Base-by-base conservation (phyloP, 257 asterid genomes). In the Lycium barbarum region DNA sequence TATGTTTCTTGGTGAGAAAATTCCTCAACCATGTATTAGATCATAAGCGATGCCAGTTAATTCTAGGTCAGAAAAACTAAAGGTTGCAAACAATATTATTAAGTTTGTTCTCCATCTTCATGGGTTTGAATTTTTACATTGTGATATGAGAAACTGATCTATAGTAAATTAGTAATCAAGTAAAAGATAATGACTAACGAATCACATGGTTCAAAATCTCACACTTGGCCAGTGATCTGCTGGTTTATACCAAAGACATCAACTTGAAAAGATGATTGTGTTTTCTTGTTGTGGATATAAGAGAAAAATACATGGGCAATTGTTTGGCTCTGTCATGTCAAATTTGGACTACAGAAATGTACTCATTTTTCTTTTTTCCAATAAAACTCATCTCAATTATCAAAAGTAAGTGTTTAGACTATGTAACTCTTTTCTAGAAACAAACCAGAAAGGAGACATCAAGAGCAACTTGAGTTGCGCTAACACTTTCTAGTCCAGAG, bases 131-230 rank as follows among this genome's bases (percentile, higher is more conserved):
- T 35, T 35, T 1, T 35, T 67, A 13, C 2, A 14, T 35, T 26
- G 73, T 26, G 73, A 13, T 66, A 66, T 65, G 6, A 3, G 73
- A 33, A 10, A 66, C n/a, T 4, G 4, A 66, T 66, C 9, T 1
- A 13, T 63, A 63, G 71, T n/a, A n/a, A n/a, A 40, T 4, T 40
- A 40, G 13, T 0, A 35, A 35, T 67, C 22, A 62, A 62, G 70
- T 9, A 6, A 62, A 59, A 62, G 6, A 22, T 38, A 62, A 1
- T 3, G 45, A 35, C 74, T 1, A 65, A 65, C 12, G 73, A 66
- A 66, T 35, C 45, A 13, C n/a, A n/a, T n/a, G n/a, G n/a, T n/a
- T n/a, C 59, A 73, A n/a, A 45, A 20, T 73, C 80, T 73, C 80
- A 73, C 59, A 72, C 35, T 72, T 11, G 80, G 10, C 38, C 35